Base-by-base conservation (phyloP, 1,284 basidiomycete genomes). In the Mycena sp. region DNA sequence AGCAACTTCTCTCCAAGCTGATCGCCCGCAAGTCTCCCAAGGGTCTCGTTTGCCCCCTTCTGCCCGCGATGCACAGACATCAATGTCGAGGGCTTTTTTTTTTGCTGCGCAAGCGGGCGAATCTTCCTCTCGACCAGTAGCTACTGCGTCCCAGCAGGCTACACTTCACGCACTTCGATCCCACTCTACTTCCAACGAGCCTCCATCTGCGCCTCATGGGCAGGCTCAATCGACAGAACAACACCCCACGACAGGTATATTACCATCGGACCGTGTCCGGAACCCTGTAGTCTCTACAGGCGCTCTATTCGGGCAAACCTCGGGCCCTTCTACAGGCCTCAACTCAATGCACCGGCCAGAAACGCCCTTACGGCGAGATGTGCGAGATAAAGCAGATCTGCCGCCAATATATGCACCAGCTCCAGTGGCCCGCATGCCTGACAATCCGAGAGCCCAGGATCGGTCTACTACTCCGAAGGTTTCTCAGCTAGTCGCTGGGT, bases 401-500 rank as follows among this genome's bases (percentile, higher is more conserved):
- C 65, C 65, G 12, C 65, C 61, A 2, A 44, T 67, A 50, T 67
- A 67, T 28, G 65, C 53, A 26, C 57, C 61, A 14, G 14, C 61
- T 32, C 16, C 29, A 25, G 50, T 37, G 17, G 14, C 53, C 16
- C 64, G 53, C 26, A 21, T 38, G 6, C 49, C 53, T n/a, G 61
- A 54, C 38, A 48, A 49, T 51, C 35, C 54, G 2, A 45, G 19
- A 38, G 30, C 21, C 10, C 48, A 28, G 16, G 60, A 62, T 28
- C 55, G 50, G 26, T 53, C 60, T 21, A 49, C 55, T 16, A 40
- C 62, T 9, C 41, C 50, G 21, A 70, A 69, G 50, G 71, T 73
- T 29, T 63, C 72, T 37, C 65, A 71, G 41, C 57, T 72, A 10
- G 64, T 71, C 21, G 64, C 73, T 37, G 70, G 67, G 19, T 71